Evolutionary conservation across 495 filamentous ascomycete species (phyloP).

Genomic region (Chaetomidium leptoderma): DNA sequence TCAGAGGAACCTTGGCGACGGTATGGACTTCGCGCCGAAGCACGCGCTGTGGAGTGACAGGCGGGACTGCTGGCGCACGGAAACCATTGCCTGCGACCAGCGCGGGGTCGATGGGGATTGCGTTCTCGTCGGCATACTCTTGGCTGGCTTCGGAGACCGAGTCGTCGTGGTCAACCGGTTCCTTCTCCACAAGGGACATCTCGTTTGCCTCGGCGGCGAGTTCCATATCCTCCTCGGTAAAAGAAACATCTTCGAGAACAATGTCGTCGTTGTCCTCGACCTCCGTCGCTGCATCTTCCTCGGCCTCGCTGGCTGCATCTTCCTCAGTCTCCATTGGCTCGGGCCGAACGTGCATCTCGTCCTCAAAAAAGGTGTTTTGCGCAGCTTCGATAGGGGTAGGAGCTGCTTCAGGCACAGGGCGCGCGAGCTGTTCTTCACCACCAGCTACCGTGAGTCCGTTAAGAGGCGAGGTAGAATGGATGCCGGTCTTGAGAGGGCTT

Average conservation of each 20-base stretch:
- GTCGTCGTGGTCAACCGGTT: constrained; percentile 40
- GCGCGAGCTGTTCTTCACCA: background rate
- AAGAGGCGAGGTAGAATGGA: constrained; percentile 1
- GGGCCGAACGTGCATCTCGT: constrained; percentile 50
- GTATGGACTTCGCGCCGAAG: constrained; percentile 54
- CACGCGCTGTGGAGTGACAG: constrained; percentile 36
- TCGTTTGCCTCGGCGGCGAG: constrained; percentile 49
- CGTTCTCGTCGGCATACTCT: constrained; percentile 62
- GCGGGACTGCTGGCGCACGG: constrained; percentile 17
- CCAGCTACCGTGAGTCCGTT: background rate
- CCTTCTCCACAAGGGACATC: constrained; percentile 48
- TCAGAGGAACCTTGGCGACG: constrained; percentile 71
- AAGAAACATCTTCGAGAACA: constrained; percentile 35
- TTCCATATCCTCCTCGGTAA: constrained; percentile 45
- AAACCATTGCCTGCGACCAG: constrained; percentile 27
- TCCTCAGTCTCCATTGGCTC: constrained; percentile 31
- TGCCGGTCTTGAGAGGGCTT: constrained; percentile 42
- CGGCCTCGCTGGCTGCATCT: constrained; percentile 31
- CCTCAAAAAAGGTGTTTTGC: constrained; percentile 51
- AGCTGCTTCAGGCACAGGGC: background rate
- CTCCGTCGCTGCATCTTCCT: constrained; percentile 32
- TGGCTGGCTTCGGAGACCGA: constrained; percentile 55
- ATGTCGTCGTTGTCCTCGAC: constrained; percentile 20
- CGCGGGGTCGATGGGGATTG: constrained; percentile 49
- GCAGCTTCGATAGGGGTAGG: constrained; percentile 27